Evolutionary conservation across 1,139 yeast species (phyloP), one percentile per base, ranked within the genome.

Genomic region (Yamadazyma atmosphaerica): DNA sequence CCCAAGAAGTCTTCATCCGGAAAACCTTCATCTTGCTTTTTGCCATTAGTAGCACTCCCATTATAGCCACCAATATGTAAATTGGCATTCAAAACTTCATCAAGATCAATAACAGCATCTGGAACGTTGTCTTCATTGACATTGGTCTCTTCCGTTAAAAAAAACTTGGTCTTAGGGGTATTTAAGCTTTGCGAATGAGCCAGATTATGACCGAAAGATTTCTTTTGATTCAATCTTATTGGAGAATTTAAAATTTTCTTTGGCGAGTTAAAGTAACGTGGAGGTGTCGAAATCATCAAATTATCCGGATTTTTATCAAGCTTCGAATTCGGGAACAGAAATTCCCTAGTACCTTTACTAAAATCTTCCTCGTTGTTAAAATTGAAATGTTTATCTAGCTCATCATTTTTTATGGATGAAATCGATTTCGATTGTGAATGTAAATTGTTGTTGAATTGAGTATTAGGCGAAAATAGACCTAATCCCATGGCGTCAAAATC

Each of bases 61-160:
- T 33, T 36, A 16, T 40, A 36, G 35, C 45, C 57, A 6, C 64
- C 62, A 16, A 63, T 59, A 39, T 66, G 68, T 35, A 62, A 45
- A 47, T 62, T 64, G 6, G 71, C 67, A 42, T 72, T 72, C 13
- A 77, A 60, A 11, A 81, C 81, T 39, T 78, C 79, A 50, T 81
- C 86, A 40, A 81, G 60, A 50, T 81, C 84, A 28, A 81, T 81
- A 23, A 79, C 69, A 3, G 85, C 83, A 47, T 79, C 82, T 0
- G 86, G 86, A 3, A 77, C 68, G 33, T 72, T 71, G 27, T 65
- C 63, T 34, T 52, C 52, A 42, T 57, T 59, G 17, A 60, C 27
- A 3, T 45, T 53, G 1, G 68, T 59, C 35, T 66, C 70, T 40
- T 65, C 71, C 0, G 70, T 64, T 17, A 61, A 46, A 37, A 65